Evolutionary conservation across 176 grass and related monocot species (phyloP), one percentile per base, ranked within the genome.

Genomic region (Oryza rufipogon): DNA sequence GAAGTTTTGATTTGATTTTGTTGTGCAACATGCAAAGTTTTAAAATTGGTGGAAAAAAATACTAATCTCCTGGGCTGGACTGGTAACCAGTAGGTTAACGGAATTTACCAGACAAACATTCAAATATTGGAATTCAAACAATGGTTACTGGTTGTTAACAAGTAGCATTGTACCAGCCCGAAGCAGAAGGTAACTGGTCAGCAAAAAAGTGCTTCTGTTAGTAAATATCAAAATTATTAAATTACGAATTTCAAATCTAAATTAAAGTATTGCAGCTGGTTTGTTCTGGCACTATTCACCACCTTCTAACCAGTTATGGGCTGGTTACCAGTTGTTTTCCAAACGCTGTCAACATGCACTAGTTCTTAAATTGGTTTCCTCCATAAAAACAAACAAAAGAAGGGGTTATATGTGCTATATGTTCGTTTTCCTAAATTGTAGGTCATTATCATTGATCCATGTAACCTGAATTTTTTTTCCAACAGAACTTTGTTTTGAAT

Each of bases 401-500:
- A 4, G 10, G 23, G 51, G 5, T 22, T 66, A 2, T 58, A 58
- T 58, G n/a, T 58, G 17, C 12, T 42, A 20, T 54, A 64, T 81
- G 66, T 66, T 85, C 41, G 12, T 73, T 78, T 89, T 42, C 71
- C 42, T 60, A 64, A 81, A 68, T 42, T 69, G 5, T 54, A 81
- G 41, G 28, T 9, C 73, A 54, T 54, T 54, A n/a, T 44, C 65
- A n/a, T 54, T 30, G 20, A 66, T 44, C 5, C 71, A 41, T 25
- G 44, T 68, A 22, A 46, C 12, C 22, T 65, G 68, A 74, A 68
- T 9, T 13, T 76, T 76, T 71, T 58, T 33, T 44, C 11, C 6
- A 75, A 60, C 34, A 15, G 10, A 76, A 75, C 7, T 68, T 73
- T 84, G 30, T 52, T 75, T 52, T 89, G 13, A 84, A 67, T 85